A percentile compares a stretch with the other conserved stretches of the same genome.
Evolutionary conservation across 2,329 filamentous ascomycete species (phyloP).

Genomic region (Fusarium falciforme): DNA sequence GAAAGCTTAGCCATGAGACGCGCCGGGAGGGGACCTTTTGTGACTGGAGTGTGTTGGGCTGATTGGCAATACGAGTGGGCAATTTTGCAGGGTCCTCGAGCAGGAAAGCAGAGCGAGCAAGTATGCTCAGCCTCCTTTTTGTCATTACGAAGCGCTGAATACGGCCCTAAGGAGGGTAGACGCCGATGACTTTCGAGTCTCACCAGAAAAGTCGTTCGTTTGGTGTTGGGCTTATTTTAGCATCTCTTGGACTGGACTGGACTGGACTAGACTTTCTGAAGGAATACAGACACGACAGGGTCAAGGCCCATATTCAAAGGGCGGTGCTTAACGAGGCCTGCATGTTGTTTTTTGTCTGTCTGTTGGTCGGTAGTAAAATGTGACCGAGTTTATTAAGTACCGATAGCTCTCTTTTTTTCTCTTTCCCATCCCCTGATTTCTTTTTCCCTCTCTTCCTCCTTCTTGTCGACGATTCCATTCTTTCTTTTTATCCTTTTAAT

Average conservation of each 20-base stretch:
- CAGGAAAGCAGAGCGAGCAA: background rate
- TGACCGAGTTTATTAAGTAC: background rate
- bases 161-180: background rate
- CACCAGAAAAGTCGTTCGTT: background rate
- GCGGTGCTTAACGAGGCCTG: background rate
- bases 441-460: background rate
- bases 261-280: background rate
- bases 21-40: background rate
- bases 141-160: background rate
- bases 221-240: background rate
- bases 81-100: background rate
- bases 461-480: background rate
- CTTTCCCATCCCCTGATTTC: background rate
- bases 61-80: constrained; percentile 5
- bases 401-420: background rate
- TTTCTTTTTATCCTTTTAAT: background rate
- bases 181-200: background rate
- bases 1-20: background rate
- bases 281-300: background rate
- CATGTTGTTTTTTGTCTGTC: background rate
- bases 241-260: background rate
- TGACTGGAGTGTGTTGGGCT: background rate
- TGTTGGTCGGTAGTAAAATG: background rate
- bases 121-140: constrained; percentile 2
- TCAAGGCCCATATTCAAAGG: background rate